Base-by-base conservation (phyloP, 2,329 filamentous ascomycete genomes). In the Sclerotiophoma versabilis region DNA sequence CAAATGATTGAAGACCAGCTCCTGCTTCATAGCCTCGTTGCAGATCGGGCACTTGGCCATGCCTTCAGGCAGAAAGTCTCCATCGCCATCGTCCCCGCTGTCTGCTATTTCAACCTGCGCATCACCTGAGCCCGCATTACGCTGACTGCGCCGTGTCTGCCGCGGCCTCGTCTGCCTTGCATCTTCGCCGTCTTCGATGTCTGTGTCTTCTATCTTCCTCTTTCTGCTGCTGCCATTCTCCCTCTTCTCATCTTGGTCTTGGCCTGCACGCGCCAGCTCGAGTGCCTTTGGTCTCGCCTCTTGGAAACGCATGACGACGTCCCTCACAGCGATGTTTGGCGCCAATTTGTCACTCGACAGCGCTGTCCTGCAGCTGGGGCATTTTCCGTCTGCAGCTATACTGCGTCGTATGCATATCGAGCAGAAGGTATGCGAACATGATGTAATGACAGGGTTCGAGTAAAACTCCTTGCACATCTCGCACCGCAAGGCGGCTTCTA, bases 401-500 rank as follows among this genome's bases (percentile, higher is more conserved):
- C 90, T 92, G 59, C 93, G 84, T 25, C 95, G 89, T 72, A 99
- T 98, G 75, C 95, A 99, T 48, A 96, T 79, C 6, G 93, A 97
- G 81, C 95, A 99, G 71, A 99, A 99, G 0, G 95, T 98, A 73
- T 99, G 95, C 48, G 87, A 90, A 78, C 95, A 99, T 1, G 91
- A 90, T 0, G 95, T 99, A 59, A 97, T 88, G 85, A 99, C 95
- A 0, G 95, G 95, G 44, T 92, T 96, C 57, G 87, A 87, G 79
- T 91, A 98, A 77, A 98, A 96, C 75, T 99, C 96, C 74, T 98
- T 98, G 84, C 95, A 99, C 56, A 99, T 90, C 76, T 98, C 91
- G 77, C 95, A 99, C 65, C 95, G 91, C 17, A 99, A 82, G 3
- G 92, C 87, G 56, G 89, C 87, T 70, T 99, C 95, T 59, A 99